A percentile compares a stretch with the other conserved stretches of the same genome.
These are phyloP conservation scores for Nevesoporus exiguus DNA, from an alignment of 768 basidiomycete genomes.

Conservation along the genomic window DNA sequence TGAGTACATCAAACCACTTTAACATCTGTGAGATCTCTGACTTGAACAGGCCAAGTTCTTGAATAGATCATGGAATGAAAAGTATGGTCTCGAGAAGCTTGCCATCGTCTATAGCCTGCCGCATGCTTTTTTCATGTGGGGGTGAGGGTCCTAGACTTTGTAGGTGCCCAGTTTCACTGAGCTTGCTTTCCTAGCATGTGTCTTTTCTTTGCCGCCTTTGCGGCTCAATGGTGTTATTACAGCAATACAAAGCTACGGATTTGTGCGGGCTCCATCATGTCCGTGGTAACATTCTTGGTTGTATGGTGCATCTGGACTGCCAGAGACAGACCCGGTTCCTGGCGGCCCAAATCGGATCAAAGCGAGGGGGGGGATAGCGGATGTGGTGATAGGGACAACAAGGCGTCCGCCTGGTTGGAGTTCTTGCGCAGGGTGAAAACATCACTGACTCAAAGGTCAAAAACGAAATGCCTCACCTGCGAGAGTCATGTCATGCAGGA, in stretches of 20 bases:
- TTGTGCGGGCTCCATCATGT: conserved; percentile 32
- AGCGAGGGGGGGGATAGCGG: not conserved
- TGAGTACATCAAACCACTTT: conserved; percentile 21
- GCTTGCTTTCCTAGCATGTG: conserved; percentile 19
- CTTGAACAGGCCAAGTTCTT: conserved; percentile 14
- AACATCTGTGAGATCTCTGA: not conserved
- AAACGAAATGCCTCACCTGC: not conserved
- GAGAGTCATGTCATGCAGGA: conserved; percentile 6
- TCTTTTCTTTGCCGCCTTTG: conserved; percentile 29
- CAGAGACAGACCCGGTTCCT: conserved; percentile 10
- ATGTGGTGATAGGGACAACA: not conserved
- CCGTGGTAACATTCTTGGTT: conserved; percentile 32
- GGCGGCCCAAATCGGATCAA: conserved; percentile 28
- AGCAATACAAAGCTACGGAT: conserved; percentile 8
- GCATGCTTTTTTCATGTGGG: conserved; percentile 56
- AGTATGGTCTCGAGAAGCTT: conserved; percentile 46
- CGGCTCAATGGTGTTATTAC: conserved; percentile 23
- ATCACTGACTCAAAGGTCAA: not conserved
- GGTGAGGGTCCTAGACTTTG: conserved; percentile 36
- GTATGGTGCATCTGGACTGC: conserved; percentile 42
- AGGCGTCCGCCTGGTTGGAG: not conserved
- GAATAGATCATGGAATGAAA: conserved; percentile 19
- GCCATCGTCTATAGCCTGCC: conserved; percentile 54
- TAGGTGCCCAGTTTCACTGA: not conserved
- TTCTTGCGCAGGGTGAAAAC: not conserved